Conservation (phyloP, 2,329 filamentous ascomycete genomes). For the Fusarium temperatum region DNA sequence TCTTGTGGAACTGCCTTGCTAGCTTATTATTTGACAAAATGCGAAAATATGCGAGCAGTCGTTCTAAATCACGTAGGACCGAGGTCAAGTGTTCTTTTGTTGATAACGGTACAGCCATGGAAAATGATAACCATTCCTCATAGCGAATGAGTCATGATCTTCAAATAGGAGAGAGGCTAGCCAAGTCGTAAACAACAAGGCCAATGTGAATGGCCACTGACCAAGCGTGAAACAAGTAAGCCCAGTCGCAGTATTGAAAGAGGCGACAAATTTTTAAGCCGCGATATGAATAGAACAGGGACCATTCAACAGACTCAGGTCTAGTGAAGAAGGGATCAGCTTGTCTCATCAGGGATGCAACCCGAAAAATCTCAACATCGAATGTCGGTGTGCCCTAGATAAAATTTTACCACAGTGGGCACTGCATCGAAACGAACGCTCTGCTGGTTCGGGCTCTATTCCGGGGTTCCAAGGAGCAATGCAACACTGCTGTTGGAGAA, state of each 20-base stretch:
- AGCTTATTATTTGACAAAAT: constrained; percentile 33
- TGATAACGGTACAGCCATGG: background rate
- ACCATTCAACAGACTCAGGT: constrained; percentile 30
- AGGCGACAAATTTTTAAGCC: constrained; percentile 10
- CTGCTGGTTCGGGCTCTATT: constrained; percentile 11
- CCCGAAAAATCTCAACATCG: constrained; percentile 12
- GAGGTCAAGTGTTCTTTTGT: background rate
- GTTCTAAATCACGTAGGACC: background rate
- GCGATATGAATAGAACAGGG: constrained; percentile 31
- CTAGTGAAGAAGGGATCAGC: constrained; percentile 28
- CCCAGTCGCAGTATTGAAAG: constrained; percentile 7
- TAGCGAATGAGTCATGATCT: background rate
- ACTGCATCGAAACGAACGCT: constrained; percentile 8
- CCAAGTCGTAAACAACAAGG: background rate
- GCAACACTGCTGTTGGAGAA: constrained; percentile 20
- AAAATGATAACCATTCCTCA: background rate
- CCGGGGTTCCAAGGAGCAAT: constrained; percentile 18
- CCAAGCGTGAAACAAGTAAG: constrained; percentile 7
- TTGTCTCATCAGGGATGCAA: constrained; percentile 25
- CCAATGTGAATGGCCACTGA: constrained; percentile 5
- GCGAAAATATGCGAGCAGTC: constrained; percentile 14
- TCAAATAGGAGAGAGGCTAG: constrained; percentile 4
- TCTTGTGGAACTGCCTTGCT: constrained; percentile 30
- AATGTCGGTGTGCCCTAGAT: constrained; percentile 31
- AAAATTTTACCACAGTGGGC: background rate